These are phyloP conservation scores for Mimosa bimucronata DNA, from an alignment of 306 rosid species.

Conservation along the genomic window DNA sequence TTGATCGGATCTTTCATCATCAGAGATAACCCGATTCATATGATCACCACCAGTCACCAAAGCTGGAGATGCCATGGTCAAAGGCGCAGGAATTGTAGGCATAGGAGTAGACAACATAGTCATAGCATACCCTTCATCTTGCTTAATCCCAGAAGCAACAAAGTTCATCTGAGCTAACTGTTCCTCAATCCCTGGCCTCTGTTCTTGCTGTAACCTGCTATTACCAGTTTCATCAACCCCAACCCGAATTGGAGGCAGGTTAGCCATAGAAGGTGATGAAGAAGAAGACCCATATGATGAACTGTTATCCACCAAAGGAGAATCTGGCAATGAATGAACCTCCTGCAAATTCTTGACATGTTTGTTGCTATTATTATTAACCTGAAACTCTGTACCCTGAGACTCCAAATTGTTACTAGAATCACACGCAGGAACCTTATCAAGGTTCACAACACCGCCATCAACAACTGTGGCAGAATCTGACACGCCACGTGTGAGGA, in stretches of 20 bases:
- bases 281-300: slow-evolving; percentile 63
- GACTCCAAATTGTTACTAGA: slow-evolving; percentile 73
- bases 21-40: slow-evolving; percentile 57
- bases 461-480: slow-evolving; percentile 68
- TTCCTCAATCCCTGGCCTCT: slow-evolving; percentile 63
- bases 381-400: slow-evolving; percentile 29
- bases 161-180: slow-evolving; percentile 68
- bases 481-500: slow-evolving; percentile 56
- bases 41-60: slow-evolving; percentile 44
- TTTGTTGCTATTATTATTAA: slow-evolving; percentile 36
- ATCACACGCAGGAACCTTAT: slow-evolving; percentile 52
- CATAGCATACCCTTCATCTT: slow-evolving; percentile 42
- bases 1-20: slow-evolving; percentile 73
- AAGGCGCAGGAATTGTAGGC: slow-evolving; percentile 46
- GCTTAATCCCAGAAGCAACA: slow-evolving; percentile 39
- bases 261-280: slow-evolving; percentile 70
- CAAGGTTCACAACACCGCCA: slow-evolving; percentile 55
- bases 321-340: slow-evolving; percentile 51
- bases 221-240: slow-evolving; percentile 61
- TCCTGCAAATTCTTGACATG: slow-evolving; percentile 55
- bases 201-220: slow-evolving; percentile 54
- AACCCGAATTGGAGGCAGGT: slow-evolving; percentile 87
- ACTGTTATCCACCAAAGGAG: slow-evolving; percentile 64
- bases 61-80: slow-evolving; percentile 34
- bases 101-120: slow-evolving; percentile 42